Evolutionary conservation across 2,329 filamentous ascomycete genomes (phyloP), one percentile per base, ranked within the genome.

Genomic region (Ascosphaera apis): DNA sequence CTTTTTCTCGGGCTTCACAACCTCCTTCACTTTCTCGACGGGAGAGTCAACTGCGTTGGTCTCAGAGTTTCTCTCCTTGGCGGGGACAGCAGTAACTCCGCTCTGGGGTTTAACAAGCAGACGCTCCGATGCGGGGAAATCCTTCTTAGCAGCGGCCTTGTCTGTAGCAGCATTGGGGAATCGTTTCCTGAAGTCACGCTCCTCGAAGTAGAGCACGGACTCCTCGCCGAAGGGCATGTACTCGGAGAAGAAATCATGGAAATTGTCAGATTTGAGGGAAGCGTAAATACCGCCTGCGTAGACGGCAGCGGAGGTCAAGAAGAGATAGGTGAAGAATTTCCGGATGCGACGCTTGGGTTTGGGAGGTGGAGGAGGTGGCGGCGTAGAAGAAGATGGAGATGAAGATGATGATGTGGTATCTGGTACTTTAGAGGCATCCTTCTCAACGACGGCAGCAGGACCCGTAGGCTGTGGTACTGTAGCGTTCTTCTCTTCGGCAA

Each of bases 201-300:
- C 88, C 58, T 98, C 88, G 36, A 98, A 75, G 60, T 91, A 95
- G 17, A 91, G 71, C 33, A 98, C 86, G 13, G 78, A 78, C 53
- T 92, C 81, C 60, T 98, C 88, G 48, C 84, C 88, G 46, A 79
- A 92, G 15, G 88, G 88, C 13, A 98, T 61, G 55, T 86, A 98
- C 60, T 93, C 84, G 48, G 84, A 95, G 61, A 98, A 98, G 64
- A 93, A 88, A 57, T 98, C 88, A 60, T 98, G 86, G 68, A 95
- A 98, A 60, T 82, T 92, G 63, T 98, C 88, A 51, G 77, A 91
- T 56, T 88, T 68, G 44, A 91, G 72, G 37, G 88, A 86, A 57
- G 91, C 88, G 65, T 79, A 92, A 37, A 93, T 75, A 45, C 86
- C 83, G 44, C 83, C 83, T 38, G 69, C 79, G 48, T 92, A 98